Conservation (phyloP, 1,284 basidiomycete species). For the Exobasidium rhododendri region DNA sequence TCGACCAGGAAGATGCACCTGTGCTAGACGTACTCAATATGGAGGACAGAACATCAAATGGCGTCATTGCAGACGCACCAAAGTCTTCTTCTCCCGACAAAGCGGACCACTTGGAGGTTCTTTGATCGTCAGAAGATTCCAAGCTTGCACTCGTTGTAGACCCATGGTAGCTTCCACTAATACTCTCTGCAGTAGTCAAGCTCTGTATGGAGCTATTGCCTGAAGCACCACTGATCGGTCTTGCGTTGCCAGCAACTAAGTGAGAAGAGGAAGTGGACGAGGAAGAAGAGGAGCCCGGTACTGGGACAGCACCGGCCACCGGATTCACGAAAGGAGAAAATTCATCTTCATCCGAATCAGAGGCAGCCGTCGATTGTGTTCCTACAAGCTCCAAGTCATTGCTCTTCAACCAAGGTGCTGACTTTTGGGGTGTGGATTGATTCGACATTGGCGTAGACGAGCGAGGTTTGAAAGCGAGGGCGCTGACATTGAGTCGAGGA, state of each 20-base stretch:
- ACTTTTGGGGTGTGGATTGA: background rate
- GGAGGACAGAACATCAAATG: constrained; percentile 88
- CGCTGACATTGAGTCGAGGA: constrained; percentile 46
- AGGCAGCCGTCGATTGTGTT: constrained; percentile 27
- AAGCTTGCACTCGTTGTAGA: constrained; percentile 7
- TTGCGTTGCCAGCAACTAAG: background rate
- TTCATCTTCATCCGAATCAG: constrained; percentile 61
- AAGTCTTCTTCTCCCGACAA: constrained; percentile 8
- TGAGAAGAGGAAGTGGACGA: constrained; percentile 6
- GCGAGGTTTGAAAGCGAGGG: constrained; percentile 44
- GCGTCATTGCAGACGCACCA: constrained; percentile 66
- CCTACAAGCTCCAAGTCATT: background rate
- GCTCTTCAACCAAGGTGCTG: background rate
- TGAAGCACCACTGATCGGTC: constrained; percentile 4
- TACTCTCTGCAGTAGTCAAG: constrained; percentile 9
- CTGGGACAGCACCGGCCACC: constrained; percentile 4
- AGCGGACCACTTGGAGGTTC: background rate
- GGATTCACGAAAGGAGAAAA: constrained; percentile 60
- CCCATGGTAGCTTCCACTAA: constrained; percentile 5
- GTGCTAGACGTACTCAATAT: constrained; percentile 61
- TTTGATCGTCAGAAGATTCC: constrained; percentile 9
- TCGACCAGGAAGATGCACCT: constrained; percentile 59
- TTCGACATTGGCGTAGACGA: constrained; percentile 1
- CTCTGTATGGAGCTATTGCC: constrained; percentile 5
- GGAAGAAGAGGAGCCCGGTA: constrained; percentile 11